Conservation (phyloP, 768 basidiomycete genomes). For the Boletus reticulatus region DNA sequence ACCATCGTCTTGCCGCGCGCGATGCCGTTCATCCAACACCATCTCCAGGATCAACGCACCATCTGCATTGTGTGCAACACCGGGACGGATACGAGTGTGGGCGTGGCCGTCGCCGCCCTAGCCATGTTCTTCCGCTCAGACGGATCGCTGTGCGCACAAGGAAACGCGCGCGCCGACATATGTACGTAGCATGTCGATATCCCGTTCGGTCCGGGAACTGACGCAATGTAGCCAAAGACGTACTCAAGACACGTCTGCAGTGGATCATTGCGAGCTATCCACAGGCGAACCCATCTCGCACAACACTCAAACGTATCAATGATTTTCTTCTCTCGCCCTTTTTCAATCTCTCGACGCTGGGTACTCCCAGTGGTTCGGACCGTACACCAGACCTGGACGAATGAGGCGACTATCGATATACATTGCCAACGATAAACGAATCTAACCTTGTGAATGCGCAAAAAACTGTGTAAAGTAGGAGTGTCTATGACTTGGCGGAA, state of each 20-base stretch:
- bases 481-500: no score
- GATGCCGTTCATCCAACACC: constrained; percentile 42
- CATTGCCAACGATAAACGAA: not conserved
- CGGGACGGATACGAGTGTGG: constrained; percentile 63
- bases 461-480: not conserved
- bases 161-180: constrained; percentile 3
- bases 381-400: not conserved
- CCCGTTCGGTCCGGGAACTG: not conserved
- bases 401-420: not conserved
- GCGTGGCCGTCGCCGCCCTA: constrained; percentile 58
- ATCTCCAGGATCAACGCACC: constrained; percentile 35
- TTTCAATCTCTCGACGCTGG: not conserved
- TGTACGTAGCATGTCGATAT: constrained; percentile 19
- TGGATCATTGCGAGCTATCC: constrained; percentile 81
- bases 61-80: constrained; percentile 54
- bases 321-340: constrained; percentile 59
- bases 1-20: constrained; percentile 46
- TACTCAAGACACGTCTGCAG: constrained; percentile 73
- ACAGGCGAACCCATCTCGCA: constrained; percentile 78
- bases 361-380: not conserved
- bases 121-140: constrained; percentile 56
- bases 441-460: no score
- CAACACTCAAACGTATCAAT: constrained; percentile 77
- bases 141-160: constrained; percentile 34
- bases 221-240: constrained; percentile 45